Base-by-base conservation (phyloP, 2,329 filamentous ascomycete species). In the Xylaria sp. region DNA sequence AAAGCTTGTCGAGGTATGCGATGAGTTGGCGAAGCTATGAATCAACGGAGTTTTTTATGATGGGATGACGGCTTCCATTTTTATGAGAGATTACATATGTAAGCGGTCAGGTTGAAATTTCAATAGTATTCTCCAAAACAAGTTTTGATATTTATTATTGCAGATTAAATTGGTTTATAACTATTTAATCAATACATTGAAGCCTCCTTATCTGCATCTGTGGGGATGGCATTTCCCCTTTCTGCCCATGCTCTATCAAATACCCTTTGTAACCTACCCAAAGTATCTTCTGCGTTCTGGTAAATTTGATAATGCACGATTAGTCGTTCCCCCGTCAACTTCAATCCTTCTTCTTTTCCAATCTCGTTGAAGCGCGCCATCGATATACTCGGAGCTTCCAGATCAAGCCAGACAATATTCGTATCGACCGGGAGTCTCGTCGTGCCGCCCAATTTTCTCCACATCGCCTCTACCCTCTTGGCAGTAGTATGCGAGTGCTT, bases 401-500 rank as follows among this genome's bases (percentile, higher is more conserved):
- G 63, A 76, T 92, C 88, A 64, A 92, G 77, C 90, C 90, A 92
- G 12, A 91, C 86, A 89, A 92, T 92, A 75, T 92, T 93, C 23
- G 90, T 92, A 77, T 92, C 87, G 12, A 89, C 86, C 0, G 89
- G 86, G 56, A 85, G 81, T 23, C 81, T 79, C 68, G 90, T 78
- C 77, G 85, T 85, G 1, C 90, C 90, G 12, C 90, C 90, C 46
- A 87, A 80, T 23, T 79, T 80, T 9, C 81, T 82, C 90, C 90
- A 92, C 65, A 88, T 77, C 25, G 82, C 82, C 89, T 89, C 92
- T 66, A 88, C 78, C 67, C 80, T 81, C 76, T 84, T 84, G 2
- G 90, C 90, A 30, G 84, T 86, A 45, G 80, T 80, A 77, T 93
- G 90, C 4, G 84, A 85, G 23, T 80, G 80, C 13, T 78, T 74